Evolutionary conservation across 164 flowering plant genomes (phyloP).

Genomic region (Cinnamomum micranthum): DNA sequence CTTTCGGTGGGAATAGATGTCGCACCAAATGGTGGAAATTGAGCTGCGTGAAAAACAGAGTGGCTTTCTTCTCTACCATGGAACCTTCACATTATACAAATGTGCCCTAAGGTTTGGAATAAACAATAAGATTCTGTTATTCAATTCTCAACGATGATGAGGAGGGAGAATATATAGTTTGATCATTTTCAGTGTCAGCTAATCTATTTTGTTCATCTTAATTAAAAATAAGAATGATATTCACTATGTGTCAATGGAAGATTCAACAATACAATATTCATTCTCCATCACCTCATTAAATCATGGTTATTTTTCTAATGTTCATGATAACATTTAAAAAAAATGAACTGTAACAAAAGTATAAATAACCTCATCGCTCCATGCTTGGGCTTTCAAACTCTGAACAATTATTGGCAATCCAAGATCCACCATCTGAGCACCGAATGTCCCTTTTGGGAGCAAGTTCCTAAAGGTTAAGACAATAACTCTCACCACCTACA

Average conservation of each 20-base stretch:
- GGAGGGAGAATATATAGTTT: background rate
- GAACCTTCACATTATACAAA: too few species aligned
- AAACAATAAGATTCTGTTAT: too few species aligned
- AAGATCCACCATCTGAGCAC: slow-evolving; percentile 91
- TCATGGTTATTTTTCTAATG: background rate
- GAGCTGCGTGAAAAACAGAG: too few species aligned
- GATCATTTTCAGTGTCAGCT: background rate
- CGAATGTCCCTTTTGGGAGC: slow-evolving; percentile 81
- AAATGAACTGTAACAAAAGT: background rate
- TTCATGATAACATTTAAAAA: background rate
- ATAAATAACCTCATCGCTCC: slow-evolving; percentile 98
- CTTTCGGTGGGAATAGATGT: too few species aligned
- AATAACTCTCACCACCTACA: slow-evolving; percentile 91
- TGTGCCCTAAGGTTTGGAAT: too few species aligned
- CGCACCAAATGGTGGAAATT: too few species aligned
- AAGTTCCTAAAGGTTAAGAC: slow-evolving; percentile 79
- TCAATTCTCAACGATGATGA: background rate
- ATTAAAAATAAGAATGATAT: background rate
- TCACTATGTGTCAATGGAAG: background rate
- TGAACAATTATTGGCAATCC: slow-evolving; percentile 85
- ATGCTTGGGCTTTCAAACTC: slow-evolving; percentile 92
- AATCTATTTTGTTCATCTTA: background rate
- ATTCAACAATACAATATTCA: too few species aligned
- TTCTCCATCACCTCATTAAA: background rate
- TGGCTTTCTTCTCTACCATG: too few species aligned